phyloP scores from a whole-genome alignment of 2,329 filamentous ascomycete genomes.

The Xylariaceae sp. region DNA sequence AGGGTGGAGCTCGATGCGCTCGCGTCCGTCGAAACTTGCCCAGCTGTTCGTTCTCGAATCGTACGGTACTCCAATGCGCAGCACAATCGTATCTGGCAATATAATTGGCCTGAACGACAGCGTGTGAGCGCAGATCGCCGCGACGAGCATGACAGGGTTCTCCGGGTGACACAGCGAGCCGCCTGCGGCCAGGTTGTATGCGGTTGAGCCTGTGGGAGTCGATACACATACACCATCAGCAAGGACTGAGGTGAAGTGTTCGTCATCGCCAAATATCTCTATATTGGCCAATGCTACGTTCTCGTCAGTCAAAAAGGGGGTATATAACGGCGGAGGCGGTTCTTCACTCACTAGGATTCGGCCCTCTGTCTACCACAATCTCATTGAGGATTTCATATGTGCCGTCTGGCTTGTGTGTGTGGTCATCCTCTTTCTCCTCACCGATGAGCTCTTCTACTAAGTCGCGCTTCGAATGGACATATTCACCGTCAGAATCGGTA shows the following conservation, averaged over 20 bases:
- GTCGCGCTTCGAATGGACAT: conserved; percentile 50
- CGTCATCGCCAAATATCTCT: conserved; percentile 90
- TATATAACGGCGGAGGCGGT: background rate
- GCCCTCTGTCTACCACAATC: conserved; percentile 90
- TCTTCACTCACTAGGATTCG: conserved; percentile 70
- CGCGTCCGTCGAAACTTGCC: conserved; percentile 96
- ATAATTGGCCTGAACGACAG: conserved; percentile 96
- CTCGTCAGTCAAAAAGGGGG: conserved; percentile 3
- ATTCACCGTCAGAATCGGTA: conserved; percentile 31
- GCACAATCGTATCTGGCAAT: conserved; percentile 88
- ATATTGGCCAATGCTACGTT: conserved; percentile 75
- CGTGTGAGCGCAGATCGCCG: conserved; percentile 90
- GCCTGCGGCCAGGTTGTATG: conserved; percentile 94
- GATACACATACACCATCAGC: conserved; percentile 92
- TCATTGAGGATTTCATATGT: conserved; percentile 93
- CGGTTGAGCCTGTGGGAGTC: conserved; percentile 89
- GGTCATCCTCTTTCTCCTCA: conserved; percentile 74
- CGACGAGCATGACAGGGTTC: conserved; percentile 92
- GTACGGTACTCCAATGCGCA: conserved; percentile 91
- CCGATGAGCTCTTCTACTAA: conserved; percentile 87
- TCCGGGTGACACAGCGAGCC: conserved; percentile 93
- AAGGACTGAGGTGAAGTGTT: conserved; percentile 89
- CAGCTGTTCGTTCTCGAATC: conserved; percentile 83
- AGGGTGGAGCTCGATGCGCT: conserved; percentile 71
- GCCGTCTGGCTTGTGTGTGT: conserved; percentile 78